Evolutionary conservation across 768 basidiomycete species (phyloP).

Genomic region (Suillus variegatus): DNA sequence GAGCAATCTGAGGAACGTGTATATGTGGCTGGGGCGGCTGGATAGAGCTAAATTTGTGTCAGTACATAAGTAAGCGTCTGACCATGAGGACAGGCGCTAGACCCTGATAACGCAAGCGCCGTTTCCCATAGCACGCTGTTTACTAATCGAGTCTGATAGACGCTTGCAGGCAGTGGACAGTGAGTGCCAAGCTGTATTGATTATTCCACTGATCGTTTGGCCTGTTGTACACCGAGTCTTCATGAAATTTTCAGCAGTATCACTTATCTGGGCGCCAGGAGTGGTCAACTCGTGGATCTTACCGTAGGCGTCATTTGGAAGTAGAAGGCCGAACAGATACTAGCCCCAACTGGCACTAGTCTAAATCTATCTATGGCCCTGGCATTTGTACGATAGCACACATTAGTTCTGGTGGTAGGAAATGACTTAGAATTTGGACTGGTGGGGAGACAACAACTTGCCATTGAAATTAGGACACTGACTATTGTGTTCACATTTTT

Average conservation of each 20-base stretch:
- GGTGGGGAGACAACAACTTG: background rate
- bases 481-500: background rate
- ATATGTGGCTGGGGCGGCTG: background rate
- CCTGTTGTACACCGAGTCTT: background rate
- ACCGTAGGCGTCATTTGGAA: background rate
- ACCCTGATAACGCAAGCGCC: background rate
- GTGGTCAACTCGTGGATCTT: background rate
- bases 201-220: background rate
- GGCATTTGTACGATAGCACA: background rate
- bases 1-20: background rate
- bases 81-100: background rate
- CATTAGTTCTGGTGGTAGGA: background rate
- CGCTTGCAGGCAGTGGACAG: background rate
- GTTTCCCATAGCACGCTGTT: background rate
- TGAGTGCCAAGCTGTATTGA: background rate
- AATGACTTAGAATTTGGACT: background rate
- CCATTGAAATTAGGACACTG: background rate
- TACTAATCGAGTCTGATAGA: background rate
- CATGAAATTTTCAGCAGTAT: background rate
- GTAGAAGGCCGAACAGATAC: background rate
- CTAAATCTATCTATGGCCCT: background rate
- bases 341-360: background rate
- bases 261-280: background rate
- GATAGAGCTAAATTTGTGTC: background rate
- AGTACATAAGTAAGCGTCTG: background rate